Evolutionary conservation across 768 basidiomycete genomes (phyloP), one percentile per base, ranked within the genome.

Genomic region (Gelatoporia subvermispora): DNA sequence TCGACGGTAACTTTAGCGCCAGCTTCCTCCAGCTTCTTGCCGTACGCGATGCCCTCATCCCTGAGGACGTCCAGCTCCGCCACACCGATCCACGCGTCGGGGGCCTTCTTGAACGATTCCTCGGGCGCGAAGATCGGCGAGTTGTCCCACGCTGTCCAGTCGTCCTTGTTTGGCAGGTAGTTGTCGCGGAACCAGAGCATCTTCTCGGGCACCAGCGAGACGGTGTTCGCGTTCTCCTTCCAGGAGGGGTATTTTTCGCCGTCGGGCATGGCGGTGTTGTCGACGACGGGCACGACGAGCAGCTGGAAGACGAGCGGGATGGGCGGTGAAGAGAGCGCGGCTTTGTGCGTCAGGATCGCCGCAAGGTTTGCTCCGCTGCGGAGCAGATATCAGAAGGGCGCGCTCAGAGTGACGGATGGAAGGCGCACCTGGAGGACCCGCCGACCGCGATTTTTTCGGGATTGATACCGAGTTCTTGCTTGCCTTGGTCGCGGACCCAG

Each of bases 171-270:
- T 0, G 87, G 84, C 10, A 85, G 70, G 61, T 89, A 90, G 56
- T 82, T 78, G 41, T 72, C 60, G 24, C 77, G 68, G 76, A 84
- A 89, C 88, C 87, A 90, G 16, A 76, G 54, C 86, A 89, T 88
- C 48, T 81, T 79, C 3, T 54, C 76, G 1, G 77, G 81, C 3
- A 67, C 64, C 28, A 89, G 73, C 72, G 82, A 80, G 1, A 80
- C 75, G 1, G 84, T 75, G 43, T 79, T 60, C 22, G 70, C 66
- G 57, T 83, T 83, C 51, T 77, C 73, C 8, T 63, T 65, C 84
- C 85, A 87, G 21, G 74, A 75, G 22, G 63, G 61, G 55, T 77
- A 69, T 0, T 64, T 61, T 0, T 51, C 61, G 20, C 56, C 71
- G 45, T 56, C 65, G 49, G 54, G 60, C 5, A 72, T 72, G 9